phyloP scores from a whole-genome alignment of 768 basidiomycete species.

The Cystobasidium ongulense region DNA sequence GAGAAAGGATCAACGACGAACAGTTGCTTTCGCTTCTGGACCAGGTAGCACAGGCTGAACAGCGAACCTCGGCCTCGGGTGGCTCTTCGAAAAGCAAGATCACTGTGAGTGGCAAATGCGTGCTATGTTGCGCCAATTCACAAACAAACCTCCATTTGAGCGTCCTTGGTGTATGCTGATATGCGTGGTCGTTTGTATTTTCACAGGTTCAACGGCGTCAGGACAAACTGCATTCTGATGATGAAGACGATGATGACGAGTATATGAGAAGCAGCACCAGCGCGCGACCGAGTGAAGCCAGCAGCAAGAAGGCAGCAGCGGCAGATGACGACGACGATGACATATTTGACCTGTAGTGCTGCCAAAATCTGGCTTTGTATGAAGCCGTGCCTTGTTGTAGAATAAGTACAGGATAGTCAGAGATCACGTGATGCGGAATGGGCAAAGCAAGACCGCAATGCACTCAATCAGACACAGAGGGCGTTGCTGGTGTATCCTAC shows the following conservation, averaged over 20 bases:
- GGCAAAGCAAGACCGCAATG: no score
- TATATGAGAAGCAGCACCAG: not conserved
- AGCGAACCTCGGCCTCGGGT: not conserved
- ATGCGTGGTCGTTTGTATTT: no score
- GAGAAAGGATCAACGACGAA: conserved; percentile 64
- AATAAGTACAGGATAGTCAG: not conserved
- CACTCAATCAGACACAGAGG: no score
- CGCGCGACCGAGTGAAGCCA: not conserved
- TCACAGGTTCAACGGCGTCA: conserved; percentile 20
- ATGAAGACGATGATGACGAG: conserved; percentile 26
- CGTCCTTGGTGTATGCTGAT: no score
- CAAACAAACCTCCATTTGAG: no score
- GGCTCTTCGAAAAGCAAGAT: conserved; percentile 17
- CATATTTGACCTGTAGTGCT: conserved; percentile 19
- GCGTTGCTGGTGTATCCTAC: no score
- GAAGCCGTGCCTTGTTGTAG: not conserved
- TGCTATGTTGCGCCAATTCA: not conserved
- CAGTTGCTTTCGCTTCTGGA: conserved; percentile 79
- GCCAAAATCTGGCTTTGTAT: not conserved
- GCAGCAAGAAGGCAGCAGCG: not conserved
- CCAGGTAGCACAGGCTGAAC: conserved; percentile 53
- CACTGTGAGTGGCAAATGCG: conserved; percentile 2
- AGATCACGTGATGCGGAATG: not conserved
- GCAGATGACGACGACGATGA: conserved; percentile 27
- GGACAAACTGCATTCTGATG: conserved; percentile 20